These are phyloP conservation scores for Hypoxylon sp. DNA, from an alignment of 2,329 filamentous ascomycete species.

Conservation along the genomic window DNA sequence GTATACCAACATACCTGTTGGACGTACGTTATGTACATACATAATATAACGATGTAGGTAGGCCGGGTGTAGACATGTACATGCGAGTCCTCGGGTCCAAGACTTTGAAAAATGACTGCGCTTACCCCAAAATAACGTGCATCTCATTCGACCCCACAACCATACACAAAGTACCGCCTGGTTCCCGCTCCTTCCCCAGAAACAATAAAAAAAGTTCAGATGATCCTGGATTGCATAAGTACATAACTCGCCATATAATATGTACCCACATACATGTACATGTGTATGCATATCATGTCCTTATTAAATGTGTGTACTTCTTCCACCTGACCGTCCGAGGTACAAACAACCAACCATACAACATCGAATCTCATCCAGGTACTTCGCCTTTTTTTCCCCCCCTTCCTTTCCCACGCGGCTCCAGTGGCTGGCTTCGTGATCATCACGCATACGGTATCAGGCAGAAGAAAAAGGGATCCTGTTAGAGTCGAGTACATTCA, in stretches of 20 bases:
- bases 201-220: slow-evolving; percentile 32
- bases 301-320: background rate
- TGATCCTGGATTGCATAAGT: slow-evolving; percentile 30
- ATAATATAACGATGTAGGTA: no score
- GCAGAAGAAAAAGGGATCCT: background rate
- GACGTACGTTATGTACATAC: background rate
- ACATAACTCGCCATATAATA: background rate
- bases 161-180: slow-evolving; percentile 36
- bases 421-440: slow-evolving; percentile 28
- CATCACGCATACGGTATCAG: slow-evolving; percentile 21
- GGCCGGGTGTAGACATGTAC: no score
- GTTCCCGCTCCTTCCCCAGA: slow-evolving; percentile 23
- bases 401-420: slow-evolving; percentile 13
- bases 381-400: slow-evolving; percentile 2
- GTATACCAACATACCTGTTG: background rate
- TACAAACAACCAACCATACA: background rate
- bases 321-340: slow-evolving; percentile 1
- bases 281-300: background rate
- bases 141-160: slow-evolving; percentile 15
- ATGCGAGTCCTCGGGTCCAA: background rate
- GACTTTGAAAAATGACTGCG: slow-evolving; percentile 4
- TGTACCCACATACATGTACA: background rate
- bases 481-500: background rate
- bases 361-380: background rate
- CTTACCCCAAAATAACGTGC: slow-evolving; percentile 14